Evolutionary conservation across 305 asterid species (phyloP), one percentile per base, ranked within the genome.

Genomic region (Solanum hybrid): DNA sequence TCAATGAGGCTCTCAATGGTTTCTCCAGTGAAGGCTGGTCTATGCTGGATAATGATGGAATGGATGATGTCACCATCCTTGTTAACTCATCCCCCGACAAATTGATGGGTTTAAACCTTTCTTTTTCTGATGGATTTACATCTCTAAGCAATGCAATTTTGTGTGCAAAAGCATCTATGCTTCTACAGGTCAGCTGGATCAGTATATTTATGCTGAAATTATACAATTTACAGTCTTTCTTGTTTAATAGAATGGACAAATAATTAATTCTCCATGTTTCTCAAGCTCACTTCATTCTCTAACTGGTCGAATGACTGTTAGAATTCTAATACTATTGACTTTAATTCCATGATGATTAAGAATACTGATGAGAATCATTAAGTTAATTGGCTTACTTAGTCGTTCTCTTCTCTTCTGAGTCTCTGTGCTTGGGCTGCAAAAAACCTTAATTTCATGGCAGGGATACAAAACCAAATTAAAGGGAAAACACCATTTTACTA

Each of bases 91-190:
- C 96, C 67, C 97, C 98, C 0, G 98, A 97, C 26, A 97, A 96
- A 81, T 89, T 94, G 92, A 93, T 97, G 96, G 97, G 96, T 13
- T 91, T 94, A 90, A 96, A 95, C 90, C 90, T 93, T 89, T 93
- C 96, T n/a, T 95, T 95, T 90, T 79, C 92, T 26, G 96, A 93
- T 91, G 99, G 96, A 92, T 97, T 89, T 88, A 92, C 94, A 28
- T 91, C 98, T 78, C 90, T 94, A 64, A 92, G 92, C 93, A 95
- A 92, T 88, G 92, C 97, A 29, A 94, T 97, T 91, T 86, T 97
- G 92, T 96, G 99, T 89, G 98, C 98, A 86, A 97, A 95, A 94
- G 99, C 99, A 40, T 96, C 98, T 31, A 97, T 97, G 99, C 98
- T 97, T 88, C 91, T 97, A 89, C 98, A 96, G 97, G 99, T 96